Percentiles rank a stretch among this genome's conserved stretches.
phyloP scores from a whole-genome alignment of 345 rosid species.

The Eucalyptus microcorys region DNA sequence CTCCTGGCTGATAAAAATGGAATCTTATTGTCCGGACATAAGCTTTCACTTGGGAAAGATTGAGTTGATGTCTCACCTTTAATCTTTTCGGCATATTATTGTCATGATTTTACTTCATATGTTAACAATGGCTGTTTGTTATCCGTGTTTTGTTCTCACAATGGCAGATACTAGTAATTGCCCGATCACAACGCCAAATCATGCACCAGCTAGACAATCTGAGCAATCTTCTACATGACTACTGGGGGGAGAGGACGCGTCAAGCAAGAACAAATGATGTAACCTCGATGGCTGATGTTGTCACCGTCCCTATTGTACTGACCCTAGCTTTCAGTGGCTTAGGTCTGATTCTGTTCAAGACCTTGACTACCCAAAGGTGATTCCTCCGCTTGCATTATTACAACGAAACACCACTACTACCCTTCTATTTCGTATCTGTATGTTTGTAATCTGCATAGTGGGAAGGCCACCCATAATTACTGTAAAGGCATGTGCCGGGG shows the following conservation, averaged over 20 bases:
- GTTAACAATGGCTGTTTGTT: background rate
- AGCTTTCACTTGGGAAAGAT: background rate
- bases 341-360: constrained; percentile 32
- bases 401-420: background rate
- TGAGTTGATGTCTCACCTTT: background rate
- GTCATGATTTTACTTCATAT: background rate
- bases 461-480: background rate
- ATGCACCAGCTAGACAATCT: constrained; percentile 80
- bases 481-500: background rate
- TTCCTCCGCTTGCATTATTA: background rate
- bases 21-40: background rate
- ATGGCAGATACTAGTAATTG: constrained; percentile 47
- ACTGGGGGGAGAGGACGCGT: constrained; percentile 50
- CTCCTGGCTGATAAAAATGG: background rate
- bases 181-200: constrained; percentile 78
- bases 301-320: constrained; percentile 36
- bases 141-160: background rate
- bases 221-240: constrained; percentile 63
- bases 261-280: constrained; percentile 26
- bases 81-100: background rate
- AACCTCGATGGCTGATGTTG: constrained; percentile 15
- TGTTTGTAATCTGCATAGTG: background rate
- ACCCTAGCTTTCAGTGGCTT: constrained; percentile 59
- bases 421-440: background rate
- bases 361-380: constrained; percentile 19